A percentile compares a stretch with the other conserved stretches of the same genome.
phyloP scores from a whole-genome alignment of 2,329 filamentous ascomycete genomes.

The Alternaria ethzedia region DNA sequence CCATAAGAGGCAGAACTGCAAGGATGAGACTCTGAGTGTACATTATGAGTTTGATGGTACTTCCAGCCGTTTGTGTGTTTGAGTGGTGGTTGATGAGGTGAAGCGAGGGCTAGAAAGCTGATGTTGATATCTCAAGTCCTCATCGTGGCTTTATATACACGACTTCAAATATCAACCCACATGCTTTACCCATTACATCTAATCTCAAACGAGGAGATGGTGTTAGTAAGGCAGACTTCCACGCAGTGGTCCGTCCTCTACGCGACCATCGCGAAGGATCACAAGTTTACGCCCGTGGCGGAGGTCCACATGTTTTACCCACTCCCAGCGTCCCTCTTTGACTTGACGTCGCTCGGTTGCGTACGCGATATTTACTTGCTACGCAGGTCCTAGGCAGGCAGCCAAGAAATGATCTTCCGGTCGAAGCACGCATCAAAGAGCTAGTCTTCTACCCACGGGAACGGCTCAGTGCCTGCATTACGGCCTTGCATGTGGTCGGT shows the following conservation, averaged over 20 bases:
- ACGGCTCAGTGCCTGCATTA: neutral
- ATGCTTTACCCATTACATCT: neutral
- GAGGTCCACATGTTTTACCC: neutral
- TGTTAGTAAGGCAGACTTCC: neutral
- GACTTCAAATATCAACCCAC: neutral
- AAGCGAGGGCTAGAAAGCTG: neutral
- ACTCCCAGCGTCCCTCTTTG: neutral
- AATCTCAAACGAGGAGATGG: neutral
- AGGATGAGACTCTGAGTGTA: neutral
- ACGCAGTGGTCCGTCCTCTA: neutral
- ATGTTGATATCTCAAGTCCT: neutral
- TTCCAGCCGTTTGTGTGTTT: neutral
- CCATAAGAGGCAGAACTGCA: neutral
- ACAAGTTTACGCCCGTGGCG: neutral
- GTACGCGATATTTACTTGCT: neutral
- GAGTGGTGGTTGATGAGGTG: neutral
- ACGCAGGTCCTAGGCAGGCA: neutral
- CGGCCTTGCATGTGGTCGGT: neutral
- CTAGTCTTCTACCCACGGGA: neutral
- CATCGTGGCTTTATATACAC: neutral
- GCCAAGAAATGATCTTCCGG: neutral
- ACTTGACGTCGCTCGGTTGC: neutral
- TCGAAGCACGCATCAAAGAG: neutral
- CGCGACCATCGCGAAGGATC: neutral
- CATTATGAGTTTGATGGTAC: neutral